Conservation (phyloP, 768 basidiomycete genomes). For the Pleurotus tuber-regium region DNA sequence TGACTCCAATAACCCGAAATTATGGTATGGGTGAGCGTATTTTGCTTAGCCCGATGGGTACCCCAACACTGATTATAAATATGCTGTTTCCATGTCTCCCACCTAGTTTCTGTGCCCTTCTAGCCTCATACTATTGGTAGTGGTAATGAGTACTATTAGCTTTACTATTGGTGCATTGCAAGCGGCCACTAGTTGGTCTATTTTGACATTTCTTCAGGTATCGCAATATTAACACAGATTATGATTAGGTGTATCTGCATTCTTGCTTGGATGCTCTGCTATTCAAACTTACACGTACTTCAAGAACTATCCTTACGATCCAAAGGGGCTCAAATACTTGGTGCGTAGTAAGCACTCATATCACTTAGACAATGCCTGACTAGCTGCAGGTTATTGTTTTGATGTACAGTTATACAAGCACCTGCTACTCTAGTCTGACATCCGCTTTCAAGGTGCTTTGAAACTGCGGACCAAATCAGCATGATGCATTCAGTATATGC, state of each 20-base stretch:
- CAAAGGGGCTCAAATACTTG: background rate
- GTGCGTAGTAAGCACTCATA: background rate
- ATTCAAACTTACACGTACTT: background rate
- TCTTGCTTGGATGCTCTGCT: background rate
- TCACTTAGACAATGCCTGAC: too few species aligned
- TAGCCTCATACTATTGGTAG: background rate
- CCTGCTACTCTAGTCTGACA: background rate
- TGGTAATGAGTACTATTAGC: background rate
- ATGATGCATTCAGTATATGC: background rate
- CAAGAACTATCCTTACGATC: background rate
- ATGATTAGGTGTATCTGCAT: background rate
- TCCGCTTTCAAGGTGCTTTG: background rate
- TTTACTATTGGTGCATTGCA: background rate
- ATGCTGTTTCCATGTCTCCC: background rate
- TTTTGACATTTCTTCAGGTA: background rate
- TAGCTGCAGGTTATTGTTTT: background rate
- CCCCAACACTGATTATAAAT: too few species aligned
- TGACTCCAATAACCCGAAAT: too few species aligned
- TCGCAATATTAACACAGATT: too few species aligned
- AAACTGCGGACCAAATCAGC: background rate
- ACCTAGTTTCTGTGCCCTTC: background rate
- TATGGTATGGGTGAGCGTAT: too few species aligned
- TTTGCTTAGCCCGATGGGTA: too few species aligned
- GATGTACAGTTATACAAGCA: background rate
- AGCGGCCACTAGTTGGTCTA: background rate